These are phyloP conservation scores for Xylaria sp. DNA, from an alignment of 2,329 filamentous ascomycete species.

Conservation along the genomic window DNA sequence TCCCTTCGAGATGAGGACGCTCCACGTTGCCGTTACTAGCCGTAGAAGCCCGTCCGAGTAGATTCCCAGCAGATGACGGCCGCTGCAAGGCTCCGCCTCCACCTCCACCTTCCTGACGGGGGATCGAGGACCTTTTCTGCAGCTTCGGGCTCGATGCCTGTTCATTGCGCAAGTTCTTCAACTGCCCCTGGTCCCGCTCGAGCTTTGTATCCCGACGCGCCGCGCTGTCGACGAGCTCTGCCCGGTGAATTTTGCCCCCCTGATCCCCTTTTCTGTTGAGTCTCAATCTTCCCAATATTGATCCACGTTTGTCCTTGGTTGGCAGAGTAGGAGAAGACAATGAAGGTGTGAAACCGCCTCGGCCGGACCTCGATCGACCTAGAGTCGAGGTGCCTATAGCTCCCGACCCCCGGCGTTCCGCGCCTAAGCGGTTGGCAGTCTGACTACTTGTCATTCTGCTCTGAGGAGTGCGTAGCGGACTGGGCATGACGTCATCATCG, in stretches of 20 bases:
- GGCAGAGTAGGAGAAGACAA: slow-evolving; percentile 32
- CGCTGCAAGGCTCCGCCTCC: slow-evolving; percentile 57
- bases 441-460: slow-evolving; percentile 27
- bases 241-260: slow-evolving; percentile 59
- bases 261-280: slow-evolving; percentile 64
- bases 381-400: slow-evolving; percentile 41
- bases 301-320: slow-evolving; percentile 49
- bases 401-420: slow-evolving; percentile 31
- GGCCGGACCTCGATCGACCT: slow-evolving; percentile 36
- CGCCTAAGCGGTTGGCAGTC: slow-evolving; percentile 20
- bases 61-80: slow-evolving; percentile 39
- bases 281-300: slow-evolving; percentile 65
- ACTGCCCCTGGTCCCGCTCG: slow-evolving; percentile 62
- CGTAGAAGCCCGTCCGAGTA: slow-evolving; percentile 26
- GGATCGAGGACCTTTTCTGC: slow-evolving; percentile 51
- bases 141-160: slow-evolving; percentile 47
- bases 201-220: slow-evolving; percentile 67
- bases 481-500: slow-evolving; percentile 52
- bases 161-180: slow-evolving; percentile 52
- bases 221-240: slow-evolving; percentile 59
- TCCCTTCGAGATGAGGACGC: slow-evolving; percentile 28
- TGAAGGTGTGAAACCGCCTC: slow-evolving; percentile 32
- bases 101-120: slow-evolving; percentile 55
- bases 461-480: slow-evolving; percentile 35
- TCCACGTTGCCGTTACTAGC: slow-evolving; percentile 9